These are phyloP conservation scores for Trichosporon sp. DNA, from an alignment of 1,284 basidiomycete species.

Conservation along the genomic window DNA sequence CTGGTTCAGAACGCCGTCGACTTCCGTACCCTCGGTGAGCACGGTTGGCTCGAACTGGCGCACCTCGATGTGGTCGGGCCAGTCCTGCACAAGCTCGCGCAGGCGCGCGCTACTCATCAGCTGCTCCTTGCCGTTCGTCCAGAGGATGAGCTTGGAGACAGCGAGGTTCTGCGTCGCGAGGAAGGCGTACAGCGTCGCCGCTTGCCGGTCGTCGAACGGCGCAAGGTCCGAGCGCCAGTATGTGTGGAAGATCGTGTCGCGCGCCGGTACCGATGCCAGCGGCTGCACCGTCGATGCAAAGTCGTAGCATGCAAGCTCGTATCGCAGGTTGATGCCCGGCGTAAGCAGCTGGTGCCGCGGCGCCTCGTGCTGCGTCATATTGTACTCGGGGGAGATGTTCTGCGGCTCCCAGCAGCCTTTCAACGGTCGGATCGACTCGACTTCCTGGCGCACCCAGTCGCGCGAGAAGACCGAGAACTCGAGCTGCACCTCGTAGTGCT, in stretches of 20 bases:
- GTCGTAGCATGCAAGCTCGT: constrained; percentile 84
- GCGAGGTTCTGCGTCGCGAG: constrained; percentile 79
- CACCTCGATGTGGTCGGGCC: constrained; percentile 71
- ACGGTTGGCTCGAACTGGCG: constrained; percentile 67
- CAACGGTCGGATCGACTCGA: constrained; percentile 58
- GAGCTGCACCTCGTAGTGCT: constrained; percentile 74
- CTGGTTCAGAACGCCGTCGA: constrained; percentile 61
- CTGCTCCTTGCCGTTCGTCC: constrained; percentile 79
- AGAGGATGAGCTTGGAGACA: constrained; percentile 70
- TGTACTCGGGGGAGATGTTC: constrained; percentile 65
- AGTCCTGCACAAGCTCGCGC: constrained; percentile 62
- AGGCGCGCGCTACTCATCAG: constrained; percentile 57
- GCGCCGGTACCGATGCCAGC: constrained; percentile 45
- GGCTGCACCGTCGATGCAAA: constrained; percentile 73
- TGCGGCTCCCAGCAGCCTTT: constrained; percentile 71
- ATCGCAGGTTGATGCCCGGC: constrained; percentile 70
- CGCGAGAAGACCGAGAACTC: constrained; percentile 76
- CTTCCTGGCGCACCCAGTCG: constrained; percentile 71
- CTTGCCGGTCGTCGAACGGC: constrained; percentile 74
- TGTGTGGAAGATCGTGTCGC: constrained; percentile 72
- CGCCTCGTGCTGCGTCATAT: constrained; percentile 67
- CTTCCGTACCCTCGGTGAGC: constrained; percentile 72
- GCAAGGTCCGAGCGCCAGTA: constrained; percentile 87
- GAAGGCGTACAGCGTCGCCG: constrained; percentile 83
- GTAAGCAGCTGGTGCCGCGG: constrained; percentile 67